phyloP scores from a whole-genome alignment of 2,329 filamentous ascomycete species.

The Malbranchea zuffiana region DNA sequence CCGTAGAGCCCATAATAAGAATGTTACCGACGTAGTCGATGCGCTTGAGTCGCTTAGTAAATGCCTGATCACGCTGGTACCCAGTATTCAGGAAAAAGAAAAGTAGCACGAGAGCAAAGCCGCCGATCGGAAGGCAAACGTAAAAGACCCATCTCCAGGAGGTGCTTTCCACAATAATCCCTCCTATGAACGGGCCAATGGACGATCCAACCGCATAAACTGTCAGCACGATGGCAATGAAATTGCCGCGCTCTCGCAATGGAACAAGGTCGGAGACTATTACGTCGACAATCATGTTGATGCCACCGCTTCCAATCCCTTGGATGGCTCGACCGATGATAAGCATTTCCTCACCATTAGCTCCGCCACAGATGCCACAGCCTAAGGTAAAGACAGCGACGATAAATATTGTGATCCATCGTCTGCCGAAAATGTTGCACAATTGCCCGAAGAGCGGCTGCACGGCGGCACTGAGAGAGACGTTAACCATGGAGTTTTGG shows the following conservation, averaged over 20 bases:
- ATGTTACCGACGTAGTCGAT: conserved; percentile 5
- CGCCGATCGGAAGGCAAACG: conserved; percentile 45
- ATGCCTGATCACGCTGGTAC: conserved; percentile 1
- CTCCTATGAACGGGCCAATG: conserved; percentile 18
- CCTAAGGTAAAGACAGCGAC: conserved; percentile 35
- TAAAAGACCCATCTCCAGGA: conserved; percentile 47
- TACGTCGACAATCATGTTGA: conserved; percentile 40
- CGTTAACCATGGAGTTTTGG: too few relatives aligned
- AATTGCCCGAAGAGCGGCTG: conserved; percentile 9
- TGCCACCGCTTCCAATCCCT: conserved; percentile 40
- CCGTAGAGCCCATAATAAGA: conserved; percentile 1
- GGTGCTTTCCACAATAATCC: conserved; percentile 27
- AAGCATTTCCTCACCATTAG: conserved; percentile 32
- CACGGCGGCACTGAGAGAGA: background rate
- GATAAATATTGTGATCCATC: conserved; percentile 18
- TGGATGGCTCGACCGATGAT: conserved; percentile 41
- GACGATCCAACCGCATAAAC: conserved; percentile 40
- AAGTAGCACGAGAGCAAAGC: conserved; percentile 35
- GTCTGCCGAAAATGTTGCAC: conserved; percentile 11
- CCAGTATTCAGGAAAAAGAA: conserved; percentile 36
- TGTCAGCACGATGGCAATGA: conserved; percentile 31
- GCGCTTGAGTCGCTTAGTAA: background rate
- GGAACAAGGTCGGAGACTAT: conserved; percentile 43
- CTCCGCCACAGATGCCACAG: conserved; percentile 35
- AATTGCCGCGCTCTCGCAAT: conserved; percentile 33